These are phyloP conservation scores for Diversispora eburnea DNA, from an alignment of 192 early-diverging fungal genomes.

Conservation along the genomic window DNA sequence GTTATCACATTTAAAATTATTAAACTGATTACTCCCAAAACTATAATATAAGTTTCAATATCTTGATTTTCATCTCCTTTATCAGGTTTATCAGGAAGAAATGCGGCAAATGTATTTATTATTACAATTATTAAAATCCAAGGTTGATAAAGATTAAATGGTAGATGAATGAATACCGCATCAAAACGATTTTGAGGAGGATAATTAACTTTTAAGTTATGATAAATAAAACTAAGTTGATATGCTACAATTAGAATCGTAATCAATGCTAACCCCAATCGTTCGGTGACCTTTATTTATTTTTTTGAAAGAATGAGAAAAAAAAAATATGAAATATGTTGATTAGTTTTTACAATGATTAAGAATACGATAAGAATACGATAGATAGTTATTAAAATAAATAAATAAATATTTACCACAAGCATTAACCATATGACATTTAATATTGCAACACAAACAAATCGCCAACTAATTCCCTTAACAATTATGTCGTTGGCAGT, in stretches of 20 bases:
- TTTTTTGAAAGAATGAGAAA: not conserved
- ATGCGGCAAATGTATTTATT: not conserved
- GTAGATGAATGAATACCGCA: not conserved
- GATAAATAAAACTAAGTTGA: not conserved
- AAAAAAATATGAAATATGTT: not conserved
- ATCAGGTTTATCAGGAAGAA: not conserved
- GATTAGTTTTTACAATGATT: not conserved
- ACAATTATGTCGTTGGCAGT: not conserved
- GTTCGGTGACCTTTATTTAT: not conserved
- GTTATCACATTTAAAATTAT: not conserved
- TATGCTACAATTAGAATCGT: not conserved
- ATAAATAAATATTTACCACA: not conserved
- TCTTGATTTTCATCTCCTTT: not conserved
- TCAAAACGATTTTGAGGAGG: not conserved
- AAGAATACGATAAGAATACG: not conserved
- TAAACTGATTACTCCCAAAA: not conserved
- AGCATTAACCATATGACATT: not conserved
- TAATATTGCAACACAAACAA: not conserved
- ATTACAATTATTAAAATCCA: not conserved
- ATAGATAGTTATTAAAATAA: not conserved
- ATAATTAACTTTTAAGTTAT: not conserved
- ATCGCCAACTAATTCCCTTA: not conserved
- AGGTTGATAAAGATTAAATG: not conserved
- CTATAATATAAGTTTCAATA: not conserved
- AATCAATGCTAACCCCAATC: not conserved